These are phyloP conservation scores for Herpetospermum pedunculosum DNA, from an alignment of 306 rosid species.

Conservation along the genomic window DNA sequence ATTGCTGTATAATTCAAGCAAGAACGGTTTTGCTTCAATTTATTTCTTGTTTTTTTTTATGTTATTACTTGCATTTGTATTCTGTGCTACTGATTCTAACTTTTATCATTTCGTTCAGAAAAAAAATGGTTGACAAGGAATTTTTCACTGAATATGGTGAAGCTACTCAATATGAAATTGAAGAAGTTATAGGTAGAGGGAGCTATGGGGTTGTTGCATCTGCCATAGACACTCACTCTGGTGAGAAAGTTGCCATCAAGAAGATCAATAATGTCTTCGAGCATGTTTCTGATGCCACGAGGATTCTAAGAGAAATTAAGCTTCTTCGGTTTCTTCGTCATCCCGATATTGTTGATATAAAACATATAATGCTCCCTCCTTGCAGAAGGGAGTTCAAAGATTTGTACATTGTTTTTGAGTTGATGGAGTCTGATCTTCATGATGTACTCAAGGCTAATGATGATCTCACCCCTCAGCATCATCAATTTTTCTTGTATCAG, in stretches of 20 bases:
- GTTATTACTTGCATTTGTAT: neutral
- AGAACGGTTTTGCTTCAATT: neutral
- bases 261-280: constrained; percentile 52
- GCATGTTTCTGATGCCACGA: constrained; percentile 53
- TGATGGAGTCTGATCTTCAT: constrained; percentile 65
- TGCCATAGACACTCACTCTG: constrained; percentile 51
- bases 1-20: too few species aligned
- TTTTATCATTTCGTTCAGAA: constrained; percentile 26
- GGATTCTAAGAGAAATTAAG: constrained; percentile 55
- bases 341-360: constrained; percentile 59
- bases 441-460: constrained; percentile 50
- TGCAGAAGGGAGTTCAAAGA: constrained; percentile 53
- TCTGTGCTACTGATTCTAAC: constrained; percentile 9
- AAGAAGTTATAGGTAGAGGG: constrained; percentile 54
- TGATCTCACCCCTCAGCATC: constrained; percentile 50
- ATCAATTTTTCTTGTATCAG: constrained; percentile 55
- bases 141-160: constrained; percentile 69
- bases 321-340: constrained; percentile 55
- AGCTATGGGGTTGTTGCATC: constrained; percentile 74
- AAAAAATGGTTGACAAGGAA: constrained; percentile 51
- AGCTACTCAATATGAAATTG: constrained; percentile 54
- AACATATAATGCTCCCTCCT: constrained; percentile 61
- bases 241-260: constrained; percentile 60
- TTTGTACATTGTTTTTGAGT: constrained; percentile 53
- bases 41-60: neutral